Conservation (phyloP, 2,329 filamentous ascomycete species). For the Leptosphaerulina australis region DNA sequence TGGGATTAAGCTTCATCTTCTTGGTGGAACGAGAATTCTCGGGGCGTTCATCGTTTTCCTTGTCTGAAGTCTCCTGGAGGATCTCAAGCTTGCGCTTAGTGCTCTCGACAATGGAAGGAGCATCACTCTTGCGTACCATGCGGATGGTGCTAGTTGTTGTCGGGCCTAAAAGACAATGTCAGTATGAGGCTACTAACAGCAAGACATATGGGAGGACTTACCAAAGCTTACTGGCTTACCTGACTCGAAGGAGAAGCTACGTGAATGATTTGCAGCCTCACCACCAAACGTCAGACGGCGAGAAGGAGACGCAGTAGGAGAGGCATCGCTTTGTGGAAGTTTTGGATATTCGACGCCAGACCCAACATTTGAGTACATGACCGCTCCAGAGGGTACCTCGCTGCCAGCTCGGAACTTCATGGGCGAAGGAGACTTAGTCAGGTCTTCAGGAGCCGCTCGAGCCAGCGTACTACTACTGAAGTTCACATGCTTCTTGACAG, state of each 20-base stretch:
- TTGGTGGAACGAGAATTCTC: conserved; percentile 44
- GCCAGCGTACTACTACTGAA: conserved; percentile 75
- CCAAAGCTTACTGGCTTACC: conserved; percentile 53
- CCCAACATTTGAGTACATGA: conserved; percentile 40
- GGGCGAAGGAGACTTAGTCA: conserved; percentile 44
- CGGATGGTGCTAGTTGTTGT: conserved; percentile 49
- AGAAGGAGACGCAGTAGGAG: conserved; percentile 37
- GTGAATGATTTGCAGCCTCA: conserved; percentile 37
- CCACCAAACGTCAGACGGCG: conserved; percentile 46
- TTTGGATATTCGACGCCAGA: conserved; percentile 47
- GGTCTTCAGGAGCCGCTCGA: conserved; percentile 40
- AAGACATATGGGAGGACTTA: not conserved
- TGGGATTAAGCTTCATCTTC: conserved; percentile 36
- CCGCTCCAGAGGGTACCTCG: conserved; percentile 41
- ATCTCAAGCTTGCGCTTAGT: conserved; percentile 56
- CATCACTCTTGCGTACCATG: conserved; percentile 54
- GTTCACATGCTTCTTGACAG: conserved; percentile 77
- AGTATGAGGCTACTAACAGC: not conserved
- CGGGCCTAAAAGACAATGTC: conserved; percentile 29
- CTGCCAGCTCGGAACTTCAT: conserved; percentile 45
- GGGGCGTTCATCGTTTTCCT: conserved; percentile 50
- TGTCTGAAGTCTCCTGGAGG: conserved; percentile 47
- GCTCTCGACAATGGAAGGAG: conserved; percentile 34
- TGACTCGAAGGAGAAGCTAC: conserved; percentile 58
- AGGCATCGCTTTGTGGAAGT: conserved; percentile 38